Evolutionary conservation across 805 yeast species (phyloP).

Genomic region (Metschnikowia picachoensis): DNA sequence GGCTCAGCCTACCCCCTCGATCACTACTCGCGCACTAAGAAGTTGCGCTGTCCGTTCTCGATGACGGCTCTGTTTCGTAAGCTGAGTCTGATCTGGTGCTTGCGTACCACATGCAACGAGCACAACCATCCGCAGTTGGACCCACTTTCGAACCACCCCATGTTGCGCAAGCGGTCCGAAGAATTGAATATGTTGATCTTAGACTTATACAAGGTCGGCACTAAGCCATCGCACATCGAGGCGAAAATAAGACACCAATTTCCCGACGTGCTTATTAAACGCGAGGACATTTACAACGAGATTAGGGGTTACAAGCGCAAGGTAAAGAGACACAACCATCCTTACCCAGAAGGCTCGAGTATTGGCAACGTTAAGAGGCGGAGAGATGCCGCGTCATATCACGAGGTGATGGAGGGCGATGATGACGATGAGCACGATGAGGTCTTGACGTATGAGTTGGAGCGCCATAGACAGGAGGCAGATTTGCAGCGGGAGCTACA

Average conservation of each 20-base stretch:
- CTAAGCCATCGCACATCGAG: slow-evolving; percentile 53
- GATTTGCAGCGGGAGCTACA: slow-evolving; percentile 23
- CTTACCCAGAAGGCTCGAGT: slow-evolving; percentile 14
- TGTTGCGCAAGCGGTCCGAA: slow-evolving; percentile 51
- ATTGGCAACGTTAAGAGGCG: slow-evolving; percentile 14
- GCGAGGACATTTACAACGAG: slow-evolving; percentile 57
- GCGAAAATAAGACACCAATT: slow-evolving; percentile 47
- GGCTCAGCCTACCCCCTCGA: slow-evolving; percentile 36
- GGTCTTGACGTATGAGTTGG: slow-evolving; percentile 21
- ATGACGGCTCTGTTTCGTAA: slow-evolving; percentile 55
- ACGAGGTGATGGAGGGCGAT: slow-evolving; percentile 20
- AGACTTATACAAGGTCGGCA: slow-evolving; percentile 51
- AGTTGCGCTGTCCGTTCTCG: slow-evolving; percentile 54
- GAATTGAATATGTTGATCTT: slow-evolving; percentile 49
- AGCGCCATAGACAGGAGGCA: slow-evolving; percentile 19
- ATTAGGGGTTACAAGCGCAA: slow-evolving; percentile 53
- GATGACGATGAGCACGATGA: slow-evolving; percentile 21
- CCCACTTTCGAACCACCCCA: slow-evolving; percentile 53
- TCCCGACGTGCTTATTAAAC: slow-evolving; percentile 51
- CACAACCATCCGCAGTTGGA: slow-evolving; percentile 58
- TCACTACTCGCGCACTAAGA: slow-evolving; percentile 45
- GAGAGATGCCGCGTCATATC: slow-evolving; percentile 17
- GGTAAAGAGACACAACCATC: slow-evolving; percentile 39
- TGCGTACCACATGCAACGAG: slow-evolving; percentile 51
- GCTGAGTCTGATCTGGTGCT: slow-evolving; percentile 47